Percentiles rank a stretch among this genome's conserved stretches.
phyloP scores from a whole-genome alignment of 1,284 basidiomycete genomes.

The Boletus smithii region DNA sequence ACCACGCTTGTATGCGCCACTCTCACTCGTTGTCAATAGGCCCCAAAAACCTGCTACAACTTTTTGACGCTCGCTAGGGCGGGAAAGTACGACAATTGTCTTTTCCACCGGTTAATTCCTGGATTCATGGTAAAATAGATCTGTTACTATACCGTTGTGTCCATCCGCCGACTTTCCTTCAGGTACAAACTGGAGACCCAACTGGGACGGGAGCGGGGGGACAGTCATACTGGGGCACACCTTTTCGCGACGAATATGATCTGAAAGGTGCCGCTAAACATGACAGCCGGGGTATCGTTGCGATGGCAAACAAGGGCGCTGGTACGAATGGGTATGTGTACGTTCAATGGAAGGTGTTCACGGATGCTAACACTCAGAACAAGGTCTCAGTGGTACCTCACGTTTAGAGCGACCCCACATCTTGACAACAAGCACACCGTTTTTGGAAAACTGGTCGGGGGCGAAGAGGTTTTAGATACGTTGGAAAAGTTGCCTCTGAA shows the following conservation, averaged over 20 bases:
- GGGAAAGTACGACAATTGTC: constrained; percentile 86
- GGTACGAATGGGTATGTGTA: constrained; percentile 70
- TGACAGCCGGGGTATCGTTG: constrained; percentile 74
- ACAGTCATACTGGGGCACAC: constrained; percentile 90
- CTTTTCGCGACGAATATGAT: constrained; percentile 91
- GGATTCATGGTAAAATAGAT: constrained; percentile 83
- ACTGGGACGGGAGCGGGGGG: constrained; percentile 95
- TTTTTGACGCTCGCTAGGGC: constrained; percentile 88
- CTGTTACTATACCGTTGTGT: background rate
- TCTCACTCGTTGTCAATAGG: constrained; percentile 43
- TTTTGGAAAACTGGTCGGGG: constrained; percentile 94
- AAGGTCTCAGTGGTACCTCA: constrained; percentile 88
- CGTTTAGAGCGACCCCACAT: constrained; percentile 78
- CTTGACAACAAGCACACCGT: constrained; percentile 90
- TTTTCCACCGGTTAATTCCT: constrained; percentile 93
- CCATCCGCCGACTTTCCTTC: background rate
- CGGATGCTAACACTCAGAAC: constrained; percentile 3
- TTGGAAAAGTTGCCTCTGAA: constrained; percentile 82
- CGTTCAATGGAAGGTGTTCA: background rate
- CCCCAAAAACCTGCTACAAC: constrained; percentile 97
- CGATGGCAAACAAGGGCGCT: constrained; percentile 92
- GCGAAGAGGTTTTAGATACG: constrained; percentile 83
- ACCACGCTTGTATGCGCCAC: background rate
- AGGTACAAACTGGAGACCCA: constrained; percentile 96
- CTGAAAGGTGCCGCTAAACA: constrained; percentile 84